Base-by-base conservation (phyloP, 352 stramenopile genomes). In the Phytopythium vexans region DNA sequence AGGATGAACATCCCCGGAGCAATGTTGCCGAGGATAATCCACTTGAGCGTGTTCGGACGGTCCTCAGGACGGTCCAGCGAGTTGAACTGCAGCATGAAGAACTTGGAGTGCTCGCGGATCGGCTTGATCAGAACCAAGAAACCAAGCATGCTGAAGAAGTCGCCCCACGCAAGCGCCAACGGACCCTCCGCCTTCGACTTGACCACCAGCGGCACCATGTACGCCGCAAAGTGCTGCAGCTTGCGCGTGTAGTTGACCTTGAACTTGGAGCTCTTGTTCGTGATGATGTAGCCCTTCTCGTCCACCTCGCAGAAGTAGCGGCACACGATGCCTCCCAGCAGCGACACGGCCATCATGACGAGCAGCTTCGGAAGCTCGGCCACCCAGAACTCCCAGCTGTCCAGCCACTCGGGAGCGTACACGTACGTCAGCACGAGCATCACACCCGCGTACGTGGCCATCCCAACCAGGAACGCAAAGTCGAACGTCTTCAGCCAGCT, bases 81-180 rank as follows among this genome's bases (percentile, higher is more conserved):
- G 71, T 94, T 94, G 57, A 94, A 94, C 59, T 94, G 84, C 46
- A 94, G 68, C 84, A 94, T 94, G 60, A 92, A 89, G 48, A 94
- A 79, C 59, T 75, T 89, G 37, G 76, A 86, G 52, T 70, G 68
- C 60, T 94, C 84, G 10, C 83, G 73, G 35, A 94, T 80, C 2
- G 83, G 83, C 59, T 92, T 92, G 54, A 94, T 94, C 33, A 92
- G 67, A 49, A 91, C 65, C 35, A 94, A 65, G 61, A 94, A 94
- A 49, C 79, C 82, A 3, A 92, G 64, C 34, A 94, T 73, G 37
- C 76, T 94, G 54, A 85, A 83, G 46, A 91, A 92, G 55, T 94
- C 84, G 8, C 82, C 82, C 84, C 84, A 94, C 1, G 77, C 84
- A 5, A 94, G 66, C 12, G 76, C 74, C 10, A 94, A 53, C 0